Percentiles rank a stretch among this genome's conserved stretches.
These are phyloP conservation scores for Solidago caesia DNA, from an alignment of 129 eudicot genomes.

Conservation along the genomic window DNA sequence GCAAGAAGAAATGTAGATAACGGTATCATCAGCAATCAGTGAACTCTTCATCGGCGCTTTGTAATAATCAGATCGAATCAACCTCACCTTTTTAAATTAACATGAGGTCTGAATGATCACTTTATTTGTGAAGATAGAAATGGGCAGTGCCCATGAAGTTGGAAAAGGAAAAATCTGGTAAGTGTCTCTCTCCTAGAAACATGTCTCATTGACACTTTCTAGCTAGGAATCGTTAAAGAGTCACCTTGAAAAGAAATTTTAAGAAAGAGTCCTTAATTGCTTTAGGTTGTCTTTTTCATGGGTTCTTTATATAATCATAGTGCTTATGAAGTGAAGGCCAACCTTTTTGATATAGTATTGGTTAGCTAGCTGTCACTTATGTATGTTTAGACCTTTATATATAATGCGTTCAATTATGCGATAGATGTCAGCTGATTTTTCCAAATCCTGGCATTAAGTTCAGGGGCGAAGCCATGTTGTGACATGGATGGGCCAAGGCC, in stretches of 20 bases:
- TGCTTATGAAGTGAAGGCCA: background rate
- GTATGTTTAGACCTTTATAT: background rate
- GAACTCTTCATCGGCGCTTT: no score
- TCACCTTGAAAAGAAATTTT: background rate
- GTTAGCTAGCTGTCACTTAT: background rate
- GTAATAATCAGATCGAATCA: background rate
- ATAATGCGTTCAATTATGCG: background rate
- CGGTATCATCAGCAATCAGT: no score
- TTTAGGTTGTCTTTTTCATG: slow-evolving; percentile 11
- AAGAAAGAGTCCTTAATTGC: slow-evolving; percentile 7
- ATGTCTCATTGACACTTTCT: background rate
- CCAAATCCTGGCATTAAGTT: slow-evolving; percentile 6
- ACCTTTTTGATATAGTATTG: slow-evolving; percentile 17
- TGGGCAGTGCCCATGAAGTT: background rate
- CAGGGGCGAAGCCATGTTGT: no score
- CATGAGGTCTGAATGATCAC: background rate
- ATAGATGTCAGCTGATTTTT: background rate
- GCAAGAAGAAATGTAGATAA: no score
- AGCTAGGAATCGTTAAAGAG: background rate
- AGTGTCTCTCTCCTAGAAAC: background rate
- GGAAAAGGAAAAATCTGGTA: background rate
- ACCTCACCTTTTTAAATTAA: no score
- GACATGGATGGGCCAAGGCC: no score
- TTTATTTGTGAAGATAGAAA: background rate
- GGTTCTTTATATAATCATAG: slow-evolving; percentile 8